Percentiles rank a stretch among this genome's conserved stretches.
Conservation (phyloP, 345 rosid species). For the Eucalyptus tenuipes region DNA sequence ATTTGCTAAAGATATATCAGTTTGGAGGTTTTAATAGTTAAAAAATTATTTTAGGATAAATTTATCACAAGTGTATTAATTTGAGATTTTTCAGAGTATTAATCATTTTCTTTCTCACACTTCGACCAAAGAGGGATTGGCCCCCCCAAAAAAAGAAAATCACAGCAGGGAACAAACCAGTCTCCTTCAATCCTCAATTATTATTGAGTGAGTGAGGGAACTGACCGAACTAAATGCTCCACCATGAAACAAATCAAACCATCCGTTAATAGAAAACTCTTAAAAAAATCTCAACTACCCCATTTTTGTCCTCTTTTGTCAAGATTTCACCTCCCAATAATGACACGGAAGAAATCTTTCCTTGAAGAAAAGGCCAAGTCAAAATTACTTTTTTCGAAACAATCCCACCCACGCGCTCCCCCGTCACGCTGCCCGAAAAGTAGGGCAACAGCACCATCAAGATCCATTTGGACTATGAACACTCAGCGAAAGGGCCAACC, state of each 20-base stretch:
- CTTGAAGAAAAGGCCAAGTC: neutral
- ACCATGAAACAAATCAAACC: neutral
- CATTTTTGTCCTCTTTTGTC: neutral
- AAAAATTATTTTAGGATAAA: no score
- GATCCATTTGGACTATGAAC: neutral
- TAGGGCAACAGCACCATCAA: neutral
- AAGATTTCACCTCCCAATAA: neutral
- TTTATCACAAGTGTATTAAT: accelerated
- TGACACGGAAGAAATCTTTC: neutral
- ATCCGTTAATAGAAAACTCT: neutral
- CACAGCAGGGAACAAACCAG: neutral
- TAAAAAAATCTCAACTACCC: neutral
- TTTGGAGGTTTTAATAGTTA: accelerated
- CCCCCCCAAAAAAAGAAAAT: neutral
- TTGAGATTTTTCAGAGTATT: accelerated
- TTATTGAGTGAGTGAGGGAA: neutral
- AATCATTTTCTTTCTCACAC: neutral
- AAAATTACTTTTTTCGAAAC: neutral
- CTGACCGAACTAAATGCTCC: neutral
- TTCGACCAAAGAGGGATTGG: neutral
- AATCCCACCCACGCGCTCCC: neutral
- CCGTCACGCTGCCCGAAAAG: neutral
- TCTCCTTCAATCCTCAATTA: neutral
- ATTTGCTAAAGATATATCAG: accelerated
- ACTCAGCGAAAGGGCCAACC: neutral